Base-by-base conservation (phyloP, 495 filamentous ascomycete genomes). In the Daldinia bambusicola region DNA sequence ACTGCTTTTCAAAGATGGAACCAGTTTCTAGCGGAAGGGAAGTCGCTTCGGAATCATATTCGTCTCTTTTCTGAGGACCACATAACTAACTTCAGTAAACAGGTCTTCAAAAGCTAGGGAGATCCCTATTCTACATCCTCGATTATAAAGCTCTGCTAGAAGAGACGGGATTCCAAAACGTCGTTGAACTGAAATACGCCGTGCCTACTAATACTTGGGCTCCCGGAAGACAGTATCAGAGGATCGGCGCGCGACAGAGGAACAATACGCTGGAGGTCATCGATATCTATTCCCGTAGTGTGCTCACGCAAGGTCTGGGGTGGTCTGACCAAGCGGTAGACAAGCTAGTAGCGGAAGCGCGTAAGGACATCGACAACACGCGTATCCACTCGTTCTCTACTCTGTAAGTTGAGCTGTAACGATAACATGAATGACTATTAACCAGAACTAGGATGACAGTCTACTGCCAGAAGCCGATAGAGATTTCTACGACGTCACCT, bases 151-250 rank as follows among this genome's bases (percentile, higher is more conserved):
- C 43, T 5, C 43, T 48, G 43, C 43, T 48, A 5, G 20, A 22
- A 5, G 7, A 72, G 67, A 76, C 80, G 4, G 81, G 81, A 0
- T 84, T 84, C 58, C 50, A 69, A 36, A 80, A 78, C 7, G 64
- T 82, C 31, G 75, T 63, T 37, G 75, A 79, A 30, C 71, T 79
- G 62, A 71, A 58, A 26, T 75, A 74, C 62, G 70, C 74, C 53
- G 67, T 78, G 59, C 82, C 82, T 0, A 80, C 76, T 7, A 84
- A 80, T 66, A 62, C 72, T 0, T 85, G 84, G 83, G 76, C 83
- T 6, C 78, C 68, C 36, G 80, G 84, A 37, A 76, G 75, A 34
- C 79, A 83, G 55, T 77, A 81, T 55, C 86, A 86, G 68, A 80
- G 82, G 65, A 79, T 86, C 22, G 85, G 86, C 1, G 56, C 69